These are phyloP conservation scores for Russula ochroleuca DNA, from an alignment of 768 basidiomycete species.

Conservation along the genomic window DNA sequence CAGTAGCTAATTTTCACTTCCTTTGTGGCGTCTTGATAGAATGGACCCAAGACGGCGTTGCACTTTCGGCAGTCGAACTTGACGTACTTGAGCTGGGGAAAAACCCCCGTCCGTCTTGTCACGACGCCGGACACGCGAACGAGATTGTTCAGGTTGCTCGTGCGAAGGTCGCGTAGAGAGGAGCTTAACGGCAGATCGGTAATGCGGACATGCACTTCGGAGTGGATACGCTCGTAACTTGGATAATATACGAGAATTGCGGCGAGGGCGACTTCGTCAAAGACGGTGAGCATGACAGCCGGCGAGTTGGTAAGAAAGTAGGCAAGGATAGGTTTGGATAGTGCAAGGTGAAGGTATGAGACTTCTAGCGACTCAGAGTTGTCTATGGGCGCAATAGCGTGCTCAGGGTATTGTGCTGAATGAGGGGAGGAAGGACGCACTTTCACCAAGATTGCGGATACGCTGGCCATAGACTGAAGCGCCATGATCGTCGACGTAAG, in stretches of 20 bases:
- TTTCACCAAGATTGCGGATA: slow-evolving; percentile 91
- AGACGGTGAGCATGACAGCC: slow-evolving; percentile 85
- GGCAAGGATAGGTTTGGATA: slow-evolving; percentile 90
- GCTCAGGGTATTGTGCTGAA: neutral
- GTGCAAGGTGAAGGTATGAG: slow-evolving; percentile 90
- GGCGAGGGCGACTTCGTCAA: slow-evolving; percentile 91
- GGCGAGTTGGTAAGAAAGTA: slow-evolving; percentile 98
- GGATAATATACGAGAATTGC: slow-evolving; percentile 96
- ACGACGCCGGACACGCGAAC: slow-evolving; percentile 96
- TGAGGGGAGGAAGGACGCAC: slow-evolving; percentile 44
- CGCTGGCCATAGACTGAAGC: slow-evolving; percentile 91
- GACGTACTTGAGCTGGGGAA: slow-evolving; percentile 99
- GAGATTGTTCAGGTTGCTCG: slow-evolving; percentile 88
- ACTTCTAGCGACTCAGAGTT: slow-evolving; percentile 98
- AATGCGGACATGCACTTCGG: slow-evolving; percentile 96
- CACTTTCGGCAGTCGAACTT: slow-evolving; percentile 98
- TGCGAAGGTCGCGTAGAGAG: slow-evolving; percentile 89
- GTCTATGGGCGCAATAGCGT: slow-evolving; percentile 44
- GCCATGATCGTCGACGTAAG: slow-evolving; percentile 88
- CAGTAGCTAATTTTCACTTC: slow-evolving; percentile 95
- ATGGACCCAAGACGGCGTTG: slow-evolving; percentile 89
- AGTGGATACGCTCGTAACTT: slow-evolving; percentile 93
- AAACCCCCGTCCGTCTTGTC: slow-evolving; percentile 91
- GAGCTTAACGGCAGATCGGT: slow-evolving; percentile 87
- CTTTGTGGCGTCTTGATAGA: slow-evolving; percentile 94